These are phyloP conservation scores for Vitis labrusca DNA, from an alignment of 164 flowering plant genomes.

Conservation along the genomic window DNA sequence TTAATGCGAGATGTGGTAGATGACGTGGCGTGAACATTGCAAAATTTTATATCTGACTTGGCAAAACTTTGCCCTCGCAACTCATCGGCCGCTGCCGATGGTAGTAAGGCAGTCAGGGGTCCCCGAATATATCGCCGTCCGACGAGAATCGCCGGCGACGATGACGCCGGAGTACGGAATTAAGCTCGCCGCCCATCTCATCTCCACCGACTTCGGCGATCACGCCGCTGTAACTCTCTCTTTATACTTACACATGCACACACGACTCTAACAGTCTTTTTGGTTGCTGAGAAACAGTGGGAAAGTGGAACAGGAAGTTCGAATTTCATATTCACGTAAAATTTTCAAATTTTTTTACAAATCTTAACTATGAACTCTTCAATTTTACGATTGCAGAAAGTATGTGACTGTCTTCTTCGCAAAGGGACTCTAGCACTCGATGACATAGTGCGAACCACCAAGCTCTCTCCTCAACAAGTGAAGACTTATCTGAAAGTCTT, in stretches of 20 bases:
- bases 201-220: slow-evolving; percentile 68
- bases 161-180: slow-evolving; percentile 38
- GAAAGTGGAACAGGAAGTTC: too few species aligned
- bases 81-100: too few species aligned
- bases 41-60: too few species aligned
- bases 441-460: slow-evolving; percentile 40
- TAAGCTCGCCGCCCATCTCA: slow-evolving; percentile 58
- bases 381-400: slow-evolving; percentile 52
- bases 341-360: too few species aligned
- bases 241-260: not conserved
- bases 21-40: too few species aligned
- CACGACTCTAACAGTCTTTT: not conserved
- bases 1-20: too few species aligned
- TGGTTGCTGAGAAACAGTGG: too few species aligned
- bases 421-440: slow-evolving; percentile 56
- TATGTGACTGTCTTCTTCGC: slow-evolving; percentile 73
- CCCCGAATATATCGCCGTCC: too few species aligned
- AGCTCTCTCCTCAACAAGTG: slow-evolving; percentile 45
- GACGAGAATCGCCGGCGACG: too few species aligned
- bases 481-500: slow-evolving; percentile 67
- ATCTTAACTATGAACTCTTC: too few species aligned
- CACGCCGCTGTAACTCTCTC: slow-evolving; percentile 56
- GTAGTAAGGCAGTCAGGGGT: too few species aligned
- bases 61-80: too few species aligned
- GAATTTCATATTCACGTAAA: not conserved